Evolutionary conservation across 169 alveolate genomes (phyloP).

Genomic region (Eimeria tenella): DNA sequence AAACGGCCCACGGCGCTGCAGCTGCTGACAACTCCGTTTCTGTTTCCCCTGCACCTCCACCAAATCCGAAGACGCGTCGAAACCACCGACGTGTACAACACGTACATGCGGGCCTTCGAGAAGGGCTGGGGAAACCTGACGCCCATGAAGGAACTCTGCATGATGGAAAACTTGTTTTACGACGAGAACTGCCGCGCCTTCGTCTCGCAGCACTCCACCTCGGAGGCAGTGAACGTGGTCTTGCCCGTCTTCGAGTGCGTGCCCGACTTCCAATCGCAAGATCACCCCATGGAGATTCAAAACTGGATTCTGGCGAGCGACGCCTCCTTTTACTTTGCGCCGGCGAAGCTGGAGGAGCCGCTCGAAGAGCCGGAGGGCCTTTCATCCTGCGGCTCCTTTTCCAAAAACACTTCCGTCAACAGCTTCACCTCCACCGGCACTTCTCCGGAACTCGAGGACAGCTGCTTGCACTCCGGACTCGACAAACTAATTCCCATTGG

Average conservation of each 20-base stretch:
- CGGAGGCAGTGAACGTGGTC: constrained; percentile 45
- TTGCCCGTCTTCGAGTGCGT: constrained; percentile 52
- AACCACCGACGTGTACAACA: constrained; percentile 39
- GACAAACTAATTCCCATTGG: constrained; percentile 4
- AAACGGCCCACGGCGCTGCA: constrained; percentile 47
- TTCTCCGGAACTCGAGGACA: constrained; percentile 13
- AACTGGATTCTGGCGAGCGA: constrained; percentile 48
- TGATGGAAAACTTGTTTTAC: constrained; percentile 15
- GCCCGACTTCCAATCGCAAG: constrained; percentile 61
- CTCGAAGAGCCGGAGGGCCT: neutral
- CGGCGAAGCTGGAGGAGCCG: neutral
- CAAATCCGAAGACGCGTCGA: constrained; percentile 48
- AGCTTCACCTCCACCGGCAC: constrained; percentile 39
- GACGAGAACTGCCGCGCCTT: neutral
- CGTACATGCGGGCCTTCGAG: constrained; percentile 55
- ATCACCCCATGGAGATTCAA: neutral
- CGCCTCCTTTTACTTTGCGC: constrained; percentile 16
- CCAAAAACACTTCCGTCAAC: neutral
- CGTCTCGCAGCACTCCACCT: neutral
- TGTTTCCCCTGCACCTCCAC: constrained; percentile 27
- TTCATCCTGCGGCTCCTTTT: neutral
- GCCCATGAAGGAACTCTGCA: neutral
- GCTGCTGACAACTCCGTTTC: constrained; percentile 41
- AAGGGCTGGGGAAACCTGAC: constrained; percentile 41
- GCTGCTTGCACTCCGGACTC: constrained; percentile 1